phyloP scores from a whole-genome alignment of 805 yeast species.

The Candida sphagnicola region DNA sequence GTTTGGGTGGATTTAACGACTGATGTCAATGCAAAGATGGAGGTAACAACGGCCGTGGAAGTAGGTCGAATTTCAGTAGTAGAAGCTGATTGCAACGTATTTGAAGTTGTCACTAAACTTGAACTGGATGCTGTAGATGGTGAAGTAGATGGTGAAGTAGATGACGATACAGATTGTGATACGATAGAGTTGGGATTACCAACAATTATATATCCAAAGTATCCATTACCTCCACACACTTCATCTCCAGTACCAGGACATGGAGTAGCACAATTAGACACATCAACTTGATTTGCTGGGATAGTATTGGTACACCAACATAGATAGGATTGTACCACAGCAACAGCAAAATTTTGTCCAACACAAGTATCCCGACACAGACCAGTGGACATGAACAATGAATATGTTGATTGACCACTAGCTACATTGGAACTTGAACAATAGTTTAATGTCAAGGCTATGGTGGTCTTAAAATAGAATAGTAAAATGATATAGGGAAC shows the following conservation, averaged over 20 bases:
- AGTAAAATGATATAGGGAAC: no score
- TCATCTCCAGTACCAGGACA: constrained; percentile 46
- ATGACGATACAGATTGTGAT: constrained; percentile 7
- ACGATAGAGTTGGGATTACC: constrained; percentile 14
- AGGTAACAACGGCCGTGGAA: background rate
- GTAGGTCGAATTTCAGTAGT: background rate
- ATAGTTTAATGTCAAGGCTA: constrained; percentile 3
- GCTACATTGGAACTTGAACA: constrained; percentile 25
- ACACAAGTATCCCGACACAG: constrained; percentile 45
- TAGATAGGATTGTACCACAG: constrained; percentile 44
- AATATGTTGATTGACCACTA: background rate
- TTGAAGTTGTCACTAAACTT: constrained; percentile 9
- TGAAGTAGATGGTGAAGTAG: constrained; percentile 13
- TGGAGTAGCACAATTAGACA: constrained; percentile 28
- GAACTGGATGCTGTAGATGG: constrained; percentile 12
- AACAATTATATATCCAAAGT: constrained; percentile 52
- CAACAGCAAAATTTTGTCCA: constrained; percentile 43
- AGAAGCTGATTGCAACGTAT: constrained; percentile 3
- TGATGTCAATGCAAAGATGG: constrained; percentile 1
- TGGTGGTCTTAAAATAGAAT: no score
- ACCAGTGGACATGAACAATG: constrained; percentile 45
- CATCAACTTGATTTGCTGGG: constrained; percentile 39
- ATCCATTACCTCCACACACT: constrained; percentile 39
- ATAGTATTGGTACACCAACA: constrained; percentile 62
- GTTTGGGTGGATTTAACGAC: background rate